Base-by-base conservation (phyloP, 768 basidiomycete species). In the Kockovaella imperatae region DNA sequence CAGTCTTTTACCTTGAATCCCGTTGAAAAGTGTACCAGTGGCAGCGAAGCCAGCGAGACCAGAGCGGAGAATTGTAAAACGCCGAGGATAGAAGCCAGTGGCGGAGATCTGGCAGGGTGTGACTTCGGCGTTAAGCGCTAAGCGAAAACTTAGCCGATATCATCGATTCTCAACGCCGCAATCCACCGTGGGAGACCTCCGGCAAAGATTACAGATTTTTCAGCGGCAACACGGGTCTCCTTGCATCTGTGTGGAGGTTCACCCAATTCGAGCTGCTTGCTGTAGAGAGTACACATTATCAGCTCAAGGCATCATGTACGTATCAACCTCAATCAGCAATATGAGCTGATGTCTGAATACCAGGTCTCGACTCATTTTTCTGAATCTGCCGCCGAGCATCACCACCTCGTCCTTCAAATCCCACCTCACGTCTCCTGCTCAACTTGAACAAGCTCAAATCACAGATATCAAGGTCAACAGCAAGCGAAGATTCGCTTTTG, bases 401-500 rank as follows among this genome's bases (percentile, higher is more conserved):
- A 61, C 53, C 4, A 53, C 60, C 20, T 44, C 53, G 3, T 26
- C 59, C 13, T 56, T 70, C 49, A 29, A 46, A 31, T 35, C 45
- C 5, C 54, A 59, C 26, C 50, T 70, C 11, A 28, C 48, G 35
- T 41, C 50, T 4, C 60, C 62, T 20, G 35, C 58, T 18, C 36
- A 45, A 5, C 53, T 61, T 26, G 11, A 44, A 24, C 20, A 31
- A 31, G 47, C 52, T 11, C 55, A 50, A n/a, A 77, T 95, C 38
- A 99, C 95, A 3, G 95, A 97, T 73, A 76, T 83, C 42, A 86
- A 86, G 67, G 77, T 96, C 42, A 80, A 87, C 3, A 76, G 76
- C 23, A 85, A 86, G 69, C 73, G 95, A 6, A 77, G 86, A 28
- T 91, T 99, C 67, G 95, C 86, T 0, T 99, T 97, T 62, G 76